Base-by-base conservation (phyloP, 345 rosid genomes). In the Aquilaria sinensis region DNA sequence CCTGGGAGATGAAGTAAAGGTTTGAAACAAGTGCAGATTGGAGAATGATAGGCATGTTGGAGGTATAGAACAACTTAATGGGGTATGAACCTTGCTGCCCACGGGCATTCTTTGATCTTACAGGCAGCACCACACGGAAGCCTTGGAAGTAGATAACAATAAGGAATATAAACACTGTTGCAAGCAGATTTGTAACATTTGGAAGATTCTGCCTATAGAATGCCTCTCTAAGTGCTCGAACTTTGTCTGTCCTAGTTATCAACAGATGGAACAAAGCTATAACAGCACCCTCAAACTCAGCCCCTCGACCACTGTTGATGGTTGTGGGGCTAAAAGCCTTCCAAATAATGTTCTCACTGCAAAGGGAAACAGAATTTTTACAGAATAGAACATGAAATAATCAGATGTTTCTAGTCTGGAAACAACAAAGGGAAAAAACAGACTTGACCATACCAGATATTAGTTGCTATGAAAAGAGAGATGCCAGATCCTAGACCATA, bases 31-130 rank as follows among this genome's bases (percentile, higher is more conserved):
- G 87, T 31, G 90, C 87, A 61, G 90, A 84, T 51, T 84, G 90
- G 57, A 84, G 76, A 75, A 84, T 84, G 70, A 82, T 84, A 32
- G 90, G 90, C 90, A 84, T 84, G 78, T 82, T 84, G 9, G 89
- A 84, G 63, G 89, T 84, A 77, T 84, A 84, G 69, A 81, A 84
- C 61, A 81, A 72, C 75, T 84, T 84, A 60, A 84, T 84, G 3
- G 86, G 89, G 70, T 84, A 84, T 10, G 89, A 79, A 10, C 84
- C 89, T 59, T 81, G 84, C 61, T 84, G 89, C 12, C 86, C 86
- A 62, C 86, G 86, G 51, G 86, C 79, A 75, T 74, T 84, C 73
- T 84, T 84, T 3, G 89, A 84, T 47, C 89, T 78, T 71, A 84
- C 84, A 0, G 23, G 23, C 23, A 23, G 1, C 23, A 23, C 23